Percentiles rank a stretch among this genome's conserved stretches.
These are phyloP conservation scores for Carex littledalei DNA, from an alignment of 176 grass and related monocot species.

Conservation along the genomic window DNA sequence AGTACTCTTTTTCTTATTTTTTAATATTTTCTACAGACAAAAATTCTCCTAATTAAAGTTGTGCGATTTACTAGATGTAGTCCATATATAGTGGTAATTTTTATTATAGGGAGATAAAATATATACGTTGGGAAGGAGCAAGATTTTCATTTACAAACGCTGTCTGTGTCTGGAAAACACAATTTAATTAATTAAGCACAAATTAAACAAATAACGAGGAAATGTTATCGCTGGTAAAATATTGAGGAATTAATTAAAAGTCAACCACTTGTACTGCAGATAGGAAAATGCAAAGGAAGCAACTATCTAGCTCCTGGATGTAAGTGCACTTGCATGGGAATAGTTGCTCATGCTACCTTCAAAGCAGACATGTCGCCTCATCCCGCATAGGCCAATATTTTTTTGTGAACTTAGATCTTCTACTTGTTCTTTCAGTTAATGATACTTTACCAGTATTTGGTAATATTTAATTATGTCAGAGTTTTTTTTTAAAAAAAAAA, in stretches of 20 bases:
- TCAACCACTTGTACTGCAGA: slow-evolving; percentile 12
- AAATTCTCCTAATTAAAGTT: too few relatives aligned
- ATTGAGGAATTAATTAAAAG: neutral
- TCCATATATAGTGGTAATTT: too few relatives aligned
- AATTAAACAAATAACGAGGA: neutral
- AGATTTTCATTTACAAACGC: neutral
- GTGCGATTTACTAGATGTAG: too few relatives aligned
- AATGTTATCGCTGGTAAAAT: neutral
- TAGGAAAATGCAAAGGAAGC: neutral
- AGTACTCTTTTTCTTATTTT: too few relatives aligned
- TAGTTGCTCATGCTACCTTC: neutral
- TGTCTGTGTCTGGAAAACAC: neutral
- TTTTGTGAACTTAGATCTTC: neutral
- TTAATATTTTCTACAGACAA: too few relatives aligned
- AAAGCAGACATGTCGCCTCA: slow-evolving; percentile 11
- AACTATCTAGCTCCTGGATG: neutral
- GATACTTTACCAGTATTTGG: neutral
- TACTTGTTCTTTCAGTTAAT: neutral
- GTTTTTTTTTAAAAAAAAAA: neutral
- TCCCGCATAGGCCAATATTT: neutral
- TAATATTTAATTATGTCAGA: too few relatives aligned
- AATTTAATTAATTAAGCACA: neutral
- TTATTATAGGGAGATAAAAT: neutral
- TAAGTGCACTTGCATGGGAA: slow-evolving; percentile 10
- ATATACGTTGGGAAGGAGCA: neutral